Evolutionary conservation across 495 filamentous ascomycete species (phyloP), one percentile per base, ranked within the genome.

Genomic region (Lichenothelia convexa): DNA sequence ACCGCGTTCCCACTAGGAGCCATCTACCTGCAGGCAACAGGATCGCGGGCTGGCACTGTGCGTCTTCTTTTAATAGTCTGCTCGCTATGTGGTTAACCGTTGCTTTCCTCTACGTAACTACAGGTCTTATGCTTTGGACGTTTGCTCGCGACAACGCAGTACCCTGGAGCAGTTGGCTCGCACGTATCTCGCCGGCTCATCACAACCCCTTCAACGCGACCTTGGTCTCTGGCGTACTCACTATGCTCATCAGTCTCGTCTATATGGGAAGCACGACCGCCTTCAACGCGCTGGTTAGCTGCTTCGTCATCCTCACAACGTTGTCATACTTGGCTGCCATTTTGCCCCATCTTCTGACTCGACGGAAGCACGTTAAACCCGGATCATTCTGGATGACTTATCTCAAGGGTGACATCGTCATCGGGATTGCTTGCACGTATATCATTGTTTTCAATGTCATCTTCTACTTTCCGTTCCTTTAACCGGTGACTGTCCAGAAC

Each of bases 1-100:
- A 55, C 59, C 34, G 45, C 61, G 38, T 86, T 79, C 53, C 80
- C 81, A 0, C 67, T 86, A 5, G 70, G 76, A 6, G 70, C 71
- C 38, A 81, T 89, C 45, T 92, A 87, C 56, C 61, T 51, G 9
- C 83, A 89, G 60, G 75, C 80, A 0, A 85, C 78, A 1, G 61
- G 64, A 5, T 63, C 63, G 38, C 53, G 53, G 4, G 73, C 66
- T 13, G 68, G 67, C 35, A 55, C 62, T 0, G 61, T 70, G 6
- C 81, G 78, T 21, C 67, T 84, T 1, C 58, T 86, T 13, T 62
- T 85, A 42, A 61, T 86, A 29, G 74, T 40, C 69, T 78, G 49
- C 48, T 78, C 9, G 67, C 71, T 2, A 72, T 68, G 5, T 42
- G 76, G 38, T 59, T 72, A 34, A 71, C 71, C 37, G 57, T 61